Percentiles rank a stretch among this genome's conserved stretches.
Conservation (phyloP, 148 eudicot genomes). For the Rhododendron griersonianum region DNA sequence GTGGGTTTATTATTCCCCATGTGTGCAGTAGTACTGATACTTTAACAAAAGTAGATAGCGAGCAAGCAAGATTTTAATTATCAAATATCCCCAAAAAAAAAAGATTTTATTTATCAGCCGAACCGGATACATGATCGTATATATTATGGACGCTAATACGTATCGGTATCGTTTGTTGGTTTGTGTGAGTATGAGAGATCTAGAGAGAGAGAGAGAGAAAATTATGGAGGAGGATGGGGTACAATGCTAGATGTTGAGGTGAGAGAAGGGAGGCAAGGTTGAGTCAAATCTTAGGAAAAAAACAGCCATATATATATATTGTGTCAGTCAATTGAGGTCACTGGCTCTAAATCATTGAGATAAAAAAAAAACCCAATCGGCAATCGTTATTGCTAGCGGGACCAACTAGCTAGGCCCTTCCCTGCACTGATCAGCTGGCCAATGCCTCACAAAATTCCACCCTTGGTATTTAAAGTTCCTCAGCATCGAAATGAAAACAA, state of each 20-base stretch:
- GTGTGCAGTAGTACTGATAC: not conserved
- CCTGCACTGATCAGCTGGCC: not conserved
- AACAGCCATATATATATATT: not conserved
- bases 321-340: not conserved
- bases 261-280: conserved; percentile 7
- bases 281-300: conserved; percentile 13
- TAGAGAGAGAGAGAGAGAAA: not conserved
- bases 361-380: not conserved
- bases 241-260: not conserved
- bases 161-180: not conserved
- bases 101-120: not conserved
- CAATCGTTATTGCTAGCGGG: conserved; percentile 20
- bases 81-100: too few species aligned
- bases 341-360: conserved; percentile 10
- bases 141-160: not conserved
- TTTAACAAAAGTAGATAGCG: not conserved
- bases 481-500: conserved; percentile 25
- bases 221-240: not conserved
- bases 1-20: not conserved
- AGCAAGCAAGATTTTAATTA: too few species aligned
- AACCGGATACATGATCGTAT: too few species aligned
- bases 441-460: conserved; percentile 13
- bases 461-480: conserved; percentile 1
- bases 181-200: too few species aligned
- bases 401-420: conserved; percentile 6